Conservation (phyloP, 805 yeast genomes). For the Candida easanensis region DNA sequence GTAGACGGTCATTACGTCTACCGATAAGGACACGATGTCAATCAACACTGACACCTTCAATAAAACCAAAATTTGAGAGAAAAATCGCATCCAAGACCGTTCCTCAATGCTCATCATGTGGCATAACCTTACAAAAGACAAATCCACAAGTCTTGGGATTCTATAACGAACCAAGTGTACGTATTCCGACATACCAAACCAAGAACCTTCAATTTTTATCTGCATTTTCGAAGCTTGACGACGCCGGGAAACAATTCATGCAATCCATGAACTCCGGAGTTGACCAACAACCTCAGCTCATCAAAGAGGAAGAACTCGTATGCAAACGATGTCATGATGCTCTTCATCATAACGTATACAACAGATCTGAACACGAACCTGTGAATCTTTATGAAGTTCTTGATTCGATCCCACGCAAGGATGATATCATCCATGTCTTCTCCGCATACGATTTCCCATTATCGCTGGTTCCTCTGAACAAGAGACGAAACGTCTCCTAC, state of each 20-base stretch:
- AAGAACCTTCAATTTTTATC: conserved; percentile 18
- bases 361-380: conserved; percentile 32
- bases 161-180: conserved; percentile 30
- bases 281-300: neutral
- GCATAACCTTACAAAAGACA: conserved; percentile 45
- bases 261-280: conserved; percentile 4
- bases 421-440: conserved; percentile 55
- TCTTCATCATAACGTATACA: conserved; percentile 39
- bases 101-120: conserved; percentile 52
- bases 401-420: conserved; percentile 36
- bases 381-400: conserved; percentile 32
- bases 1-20: no score
- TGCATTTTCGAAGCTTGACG: conserved; percentile 24
- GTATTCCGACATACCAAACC: conserved; percentile 9
- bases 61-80: neutral
- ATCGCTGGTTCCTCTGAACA: conserved; percentile 21
- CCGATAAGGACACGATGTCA: no score
- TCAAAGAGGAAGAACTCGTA: conserved; percentile 16
- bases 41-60: neutral
- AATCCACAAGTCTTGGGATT: conserved; percentile 42
- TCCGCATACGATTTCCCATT: conserved; percentile 75
- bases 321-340: conserved; percentile 61
- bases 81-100: neutral
- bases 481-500: conserved; percentile 27
- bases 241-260: conserved; percentile 21